Conservation (phyloP, 331 rosid genomes). For the Cucumis variabilis region DNA sequence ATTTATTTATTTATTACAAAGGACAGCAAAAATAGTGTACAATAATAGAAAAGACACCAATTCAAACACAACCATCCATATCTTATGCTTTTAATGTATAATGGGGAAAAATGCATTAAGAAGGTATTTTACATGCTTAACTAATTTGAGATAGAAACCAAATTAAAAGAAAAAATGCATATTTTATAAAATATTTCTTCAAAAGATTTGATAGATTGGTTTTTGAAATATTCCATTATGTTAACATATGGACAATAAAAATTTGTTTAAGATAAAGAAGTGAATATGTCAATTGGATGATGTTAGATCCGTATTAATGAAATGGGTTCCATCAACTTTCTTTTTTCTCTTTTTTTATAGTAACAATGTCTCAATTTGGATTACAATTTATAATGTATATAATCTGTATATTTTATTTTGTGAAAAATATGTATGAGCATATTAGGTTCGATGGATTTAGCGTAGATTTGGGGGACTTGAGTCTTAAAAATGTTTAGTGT, state of each 20-base stretch:
- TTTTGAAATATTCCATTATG: constrained; percentile 21
- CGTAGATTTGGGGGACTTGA: no score
- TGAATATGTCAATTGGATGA: neutral
- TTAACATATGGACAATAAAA: neutral
- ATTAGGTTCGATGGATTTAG: no score
- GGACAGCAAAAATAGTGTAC: neutral
- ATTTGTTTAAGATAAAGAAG: neutral
- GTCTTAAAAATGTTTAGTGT: no score
- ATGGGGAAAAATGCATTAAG: neutral
- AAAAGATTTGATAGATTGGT: neutral
- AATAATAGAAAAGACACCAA: constrained; percentile 10
- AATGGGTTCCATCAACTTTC: neutral
- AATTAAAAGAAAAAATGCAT: neutral
- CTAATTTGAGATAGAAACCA: neutral
- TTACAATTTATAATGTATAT: no score
- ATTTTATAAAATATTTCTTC: neutral
- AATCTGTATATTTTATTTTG: no score
- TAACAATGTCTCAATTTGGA: no score
- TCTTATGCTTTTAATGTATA: neutral
- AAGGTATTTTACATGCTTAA: neutral
- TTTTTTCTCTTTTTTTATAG: no score
- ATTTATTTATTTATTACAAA: neutral
- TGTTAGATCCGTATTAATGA: neutral
- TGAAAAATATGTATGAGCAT: no score
- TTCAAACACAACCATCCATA: constrained; percentile 26